Evolutionary conservation across 306 rosid species (phyloP).

Genomic region (barrel medic (Medicago truncatula)): MtrunA17r5.0-ANR NC_053049.1:4409001-4409500

Average conservation of each 20-base stretch:
- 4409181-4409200: constrained; percentile 11
- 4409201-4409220: constrained; percentile 60
- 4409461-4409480: constrained; percentile 52
- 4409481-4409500: not conserved
- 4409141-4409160: not conserved
- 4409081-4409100: constrained; percentile 96
- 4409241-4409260: constrained; percentile 85
- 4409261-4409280: constrained; percentile 89
- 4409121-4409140: constrained; percentile 52
- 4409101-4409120: constrained; percentile 94
- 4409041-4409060: constrained; percentile 43
- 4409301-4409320: constrained; percentile 15
- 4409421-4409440: constrained; percentile 79
- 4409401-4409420: constrained; percentile 96
- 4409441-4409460: constrained; percentile 69
- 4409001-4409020: constrained; percentile 21
- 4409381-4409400: constrained; percentile 89
- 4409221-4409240: constrained; percentile 77
- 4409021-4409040: not conserved
- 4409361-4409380: constrained; percentile 91
- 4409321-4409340: constrained; percentile 39
- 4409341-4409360: constrained; percentile 39
- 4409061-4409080: constrained; percentile 84
- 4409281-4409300: constrained; percentile 24
- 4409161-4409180: constrained; percentile 32